Evolutionary conservation across 2,329 filamentous ascomycete species (phyloP).

Genomic region (Xylaria polymorpha): DNA sequence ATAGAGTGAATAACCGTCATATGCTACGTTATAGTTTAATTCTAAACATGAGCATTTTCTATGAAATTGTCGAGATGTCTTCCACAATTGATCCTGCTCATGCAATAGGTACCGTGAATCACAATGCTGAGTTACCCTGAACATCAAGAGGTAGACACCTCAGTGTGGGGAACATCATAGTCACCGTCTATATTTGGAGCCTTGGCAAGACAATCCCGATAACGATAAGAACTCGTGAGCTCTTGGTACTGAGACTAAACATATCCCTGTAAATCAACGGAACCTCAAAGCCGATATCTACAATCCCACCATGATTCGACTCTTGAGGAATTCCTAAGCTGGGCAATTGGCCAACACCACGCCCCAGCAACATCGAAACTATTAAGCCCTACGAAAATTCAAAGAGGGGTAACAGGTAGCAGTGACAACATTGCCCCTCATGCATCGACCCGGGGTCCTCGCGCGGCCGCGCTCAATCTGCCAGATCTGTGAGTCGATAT

Average conservation of each 20-base stretch:
- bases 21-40: no score
- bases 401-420: background rate
- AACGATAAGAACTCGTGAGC: background rate
- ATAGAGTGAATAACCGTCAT: no score
- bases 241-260: background rate
- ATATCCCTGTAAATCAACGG: background rate
- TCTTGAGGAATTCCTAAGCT: background rate
- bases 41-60: no score
- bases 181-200: no score
- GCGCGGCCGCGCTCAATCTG: conserved; percentile 44
- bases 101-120: no score
- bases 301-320: background rate
- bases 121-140: no score
- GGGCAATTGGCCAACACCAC: background rate
- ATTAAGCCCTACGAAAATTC: background rate
- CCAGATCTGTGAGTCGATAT: conserved; percentile 50
- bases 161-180: no score
- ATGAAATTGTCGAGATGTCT: no score
- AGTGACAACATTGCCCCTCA: conserved; percentile 26
- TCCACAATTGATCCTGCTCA: no score
- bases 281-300: background rate
- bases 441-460: conserved; percentile 43
- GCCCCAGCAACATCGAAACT: background rate
- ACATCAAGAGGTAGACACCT: no score
- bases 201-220: background rate